A percentile compares a stretch with the other conserved stretches of the same genome.
Evolutionary conservation across 2,329 filamentous ascomycete species (phyloP).

Genomic region (Epichloe scottii): DNA sequence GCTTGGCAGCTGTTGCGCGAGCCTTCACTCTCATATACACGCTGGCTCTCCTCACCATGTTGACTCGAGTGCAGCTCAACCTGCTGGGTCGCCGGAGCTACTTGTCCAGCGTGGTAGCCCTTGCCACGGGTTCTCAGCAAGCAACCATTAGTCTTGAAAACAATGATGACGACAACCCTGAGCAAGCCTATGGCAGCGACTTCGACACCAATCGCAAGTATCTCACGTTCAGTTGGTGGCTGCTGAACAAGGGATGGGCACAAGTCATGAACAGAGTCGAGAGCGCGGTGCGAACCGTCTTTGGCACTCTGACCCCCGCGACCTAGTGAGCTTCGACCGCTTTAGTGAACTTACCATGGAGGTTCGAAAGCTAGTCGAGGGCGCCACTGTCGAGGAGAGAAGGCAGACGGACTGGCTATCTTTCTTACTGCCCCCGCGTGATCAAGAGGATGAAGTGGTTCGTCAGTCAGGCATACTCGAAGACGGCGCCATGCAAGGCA

Average conservation of each 20-base stretch:
- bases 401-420: conserved; percentile 57
- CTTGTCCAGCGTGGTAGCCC: conserved; percentile 83
- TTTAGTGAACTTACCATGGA: conserved; percentile 72
- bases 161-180: conserved; percentile 75
- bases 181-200: conserved; percentile 78
- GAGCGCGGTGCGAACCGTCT: conserved; percentile 76
- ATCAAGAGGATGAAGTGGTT: conserved; percentile 73
- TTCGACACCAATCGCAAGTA: conserved; percentile 95
- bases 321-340: conserved; percentile 70
- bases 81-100: conserved; percentile 92
- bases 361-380: conserved; percentile 77
- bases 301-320: conserved; percentile 76
- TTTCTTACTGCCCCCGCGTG: conserved; percentile 67
- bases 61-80: conserved; percentile 93
- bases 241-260: conserved; percentile 81
- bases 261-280: conserved; percentile 72
- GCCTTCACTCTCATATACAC: conserved; percentile 89
- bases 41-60: conserved; percentile 73
- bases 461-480: conserved; percentile 69
- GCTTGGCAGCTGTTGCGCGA: conserved; percentile 59
- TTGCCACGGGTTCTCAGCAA: conserved; percentile 63
- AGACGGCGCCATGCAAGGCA: conserved; percentile 26
- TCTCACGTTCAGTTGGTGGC: conserved; percentile 95
- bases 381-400: conserved; percentile 31
- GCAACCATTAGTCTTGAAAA: conserved; percentile 84